Evolutionary conservation across 768 basidiomycete genomes (phyloP).

Genomic region (Boletus sp.): DNA sequence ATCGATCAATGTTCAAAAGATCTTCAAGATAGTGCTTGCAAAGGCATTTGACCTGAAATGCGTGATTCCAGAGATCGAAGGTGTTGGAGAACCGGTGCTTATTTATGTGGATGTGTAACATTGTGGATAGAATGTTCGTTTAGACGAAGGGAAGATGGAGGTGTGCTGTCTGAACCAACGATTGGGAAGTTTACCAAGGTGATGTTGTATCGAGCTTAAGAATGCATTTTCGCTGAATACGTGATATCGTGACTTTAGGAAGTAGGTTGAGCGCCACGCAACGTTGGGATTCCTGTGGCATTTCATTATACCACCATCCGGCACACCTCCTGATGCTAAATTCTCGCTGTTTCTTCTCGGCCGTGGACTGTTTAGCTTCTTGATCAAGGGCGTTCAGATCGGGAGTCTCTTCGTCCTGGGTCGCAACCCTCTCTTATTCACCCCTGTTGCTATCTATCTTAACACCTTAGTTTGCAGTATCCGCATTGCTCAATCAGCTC

Average conservation of each 20-base stretch:
- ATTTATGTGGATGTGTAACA: constrained; percentile 77
- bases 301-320: constrained; percentile 19
- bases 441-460: constrained; percentile 26
- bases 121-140: constrained; percentile 27
- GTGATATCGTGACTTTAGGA: constrained; percentile 14
- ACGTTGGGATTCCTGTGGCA: constrained; percentile 16
- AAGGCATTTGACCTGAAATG: constrained; percentile 99
- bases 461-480: constrained; percentile 24
- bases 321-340: constrained; percentile 5
- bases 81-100: constrained; percentile 92
- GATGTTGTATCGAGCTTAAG: constrained; percentile 26
- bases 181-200: constrained; percentile 24
- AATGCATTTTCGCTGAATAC: constrained; percentile 19
- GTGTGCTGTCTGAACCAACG: constrained; percentile 15
- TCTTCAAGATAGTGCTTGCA: constrained; percentile 96
- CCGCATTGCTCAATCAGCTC: constrained; percentile 22
- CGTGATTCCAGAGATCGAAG: constrained; percentile 96
- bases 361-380: constrained; percentile 15
- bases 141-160: constrained; percentile 15
- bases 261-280: constrained; percentile 14
- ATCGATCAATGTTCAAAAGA: constrained; percentile 99
- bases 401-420: constrained; percentile 18
- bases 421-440: constrained; percentile 17
- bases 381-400: constrained; percentile 19
- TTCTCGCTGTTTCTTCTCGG: constrained; percentile 9